phyloP scores from a whole-genome alignment of 2,329 filamentous ascomycete genomes.

The Endocalyx cinctus region DNA sequence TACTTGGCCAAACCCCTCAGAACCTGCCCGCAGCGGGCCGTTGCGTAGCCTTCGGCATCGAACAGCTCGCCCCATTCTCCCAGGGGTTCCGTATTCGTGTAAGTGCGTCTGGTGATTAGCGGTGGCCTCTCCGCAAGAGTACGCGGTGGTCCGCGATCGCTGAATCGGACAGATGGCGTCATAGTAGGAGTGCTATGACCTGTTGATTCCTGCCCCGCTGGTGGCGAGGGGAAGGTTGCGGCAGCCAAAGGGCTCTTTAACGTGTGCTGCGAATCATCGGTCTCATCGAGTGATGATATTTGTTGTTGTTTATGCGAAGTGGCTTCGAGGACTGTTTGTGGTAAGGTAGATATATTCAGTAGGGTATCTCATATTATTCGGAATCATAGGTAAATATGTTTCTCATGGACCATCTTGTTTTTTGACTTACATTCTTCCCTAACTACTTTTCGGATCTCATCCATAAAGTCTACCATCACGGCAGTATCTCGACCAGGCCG shows the following conservation, averaged over 20 bases:
- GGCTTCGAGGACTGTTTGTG: no score
- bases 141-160: slow-evolving; percentile 14
- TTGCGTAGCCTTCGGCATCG: slow-evolving; percentile 61
- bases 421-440: slow-evolving; percentile 14
- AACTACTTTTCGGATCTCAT: slow-evolving; percentile 13
- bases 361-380: no score
- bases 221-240: no score
- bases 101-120: slow-evolving; percentile 7
- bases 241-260: no score
- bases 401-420: no score
- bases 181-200: no score
- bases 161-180: slow-evolving; percentile 16
- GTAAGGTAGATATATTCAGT: no score
- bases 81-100: slow-evolving; percentile 5
- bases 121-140: slow-evolving; percentile 6
- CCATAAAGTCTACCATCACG: slow-evolving; percentile 11
- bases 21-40: slow-evolving; percentile 64
- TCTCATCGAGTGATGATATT: no score
- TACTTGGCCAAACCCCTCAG: slow-evolving; percentile 69
- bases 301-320: no score
- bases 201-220: no score
- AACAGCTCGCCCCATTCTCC: slow-evolving; percentile 70
- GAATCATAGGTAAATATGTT: no score
- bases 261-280: no score
- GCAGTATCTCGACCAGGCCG: neutral